Conservation (phyloP, 805 yeast genomes). For the Nakazawaea siamensis region DNA sequence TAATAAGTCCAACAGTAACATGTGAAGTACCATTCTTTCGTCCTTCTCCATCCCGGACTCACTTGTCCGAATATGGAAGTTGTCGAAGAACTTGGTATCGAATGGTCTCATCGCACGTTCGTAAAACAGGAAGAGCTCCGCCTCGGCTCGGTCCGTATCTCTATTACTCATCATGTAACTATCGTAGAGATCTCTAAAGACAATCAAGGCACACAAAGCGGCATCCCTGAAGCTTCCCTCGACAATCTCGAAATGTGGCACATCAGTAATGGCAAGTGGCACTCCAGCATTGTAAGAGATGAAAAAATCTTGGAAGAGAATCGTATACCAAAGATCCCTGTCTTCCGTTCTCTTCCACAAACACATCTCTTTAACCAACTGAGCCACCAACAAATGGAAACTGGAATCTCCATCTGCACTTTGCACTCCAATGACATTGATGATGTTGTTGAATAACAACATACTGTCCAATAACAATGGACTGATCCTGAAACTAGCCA, state of each 20-base stretch:
- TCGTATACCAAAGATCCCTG: slow-evolving; percentile 1
- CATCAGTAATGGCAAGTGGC: slow-evolving; percentile 1
- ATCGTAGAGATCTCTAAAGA: not conserved
- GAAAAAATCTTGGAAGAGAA: slow-evolving; percentile 6
- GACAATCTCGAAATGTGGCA: not conserved
- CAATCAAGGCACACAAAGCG: not conserved
- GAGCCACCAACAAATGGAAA: too few relatives aligned
- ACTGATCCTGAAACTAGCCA: not conserved
- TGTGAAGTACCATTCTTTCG: slow-evolving; percentile 1
- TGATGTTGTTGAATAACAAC: slow-evolving; percentile 3
- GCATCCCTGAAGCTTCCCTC: slow-evolving; percentile 7
- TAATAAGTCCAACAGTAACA: slow-evolving; percentile 1
- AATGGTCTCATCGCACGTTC: not conserved
- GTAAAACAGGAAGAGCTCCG: not conserved
- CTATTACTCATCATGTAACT: too few relatives aligned
- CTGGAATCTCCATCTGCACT: too few relatives aligned
- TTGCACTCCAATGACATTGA: too few relatives aligned
- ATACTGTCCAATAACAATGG: slow-evolving; percentile 5
- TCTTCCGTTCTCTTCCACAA: not conserved
- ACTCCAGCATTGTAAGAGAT: slow-evolving; percentile 1
- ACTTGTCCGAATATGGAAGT: slow-evolving; percentile 7
- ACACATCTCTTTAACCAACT: not conserved
- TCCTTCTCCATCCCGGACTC: slow-evolving; percentile 5
- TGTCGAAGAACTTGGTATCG: slow-evolving; percentile 2
- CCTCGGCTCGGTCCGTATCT: not conserved